Conservation (phyloP, 225 moss, liverwort and hornwort species). For the Bryum argenteum region DNA sequence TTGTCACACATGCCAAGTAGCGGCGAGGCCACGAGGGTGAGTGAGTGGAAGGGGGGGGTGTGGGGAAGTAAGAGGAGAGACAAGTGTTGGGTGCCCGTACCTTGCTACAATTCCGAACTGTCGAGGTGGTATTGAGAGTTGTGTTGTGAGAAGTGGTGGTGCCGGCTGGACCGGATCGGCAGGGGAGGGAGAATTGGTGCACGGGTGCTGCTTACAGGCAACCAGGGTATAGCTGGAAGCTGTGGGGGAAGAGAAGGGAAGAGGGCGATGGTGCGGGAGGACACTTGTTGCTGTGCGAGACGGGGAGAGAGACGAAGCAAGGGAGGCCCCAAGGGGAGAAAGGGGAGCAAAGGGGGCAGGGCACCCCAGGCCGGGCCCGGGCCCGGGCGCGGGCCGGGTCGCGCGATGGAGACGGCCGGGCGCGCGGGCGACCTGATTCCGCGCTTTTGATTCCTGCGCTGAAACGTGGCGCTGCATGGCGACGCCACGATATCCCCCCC, state of each 20-base stretch:
- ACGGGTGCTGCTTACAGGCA: conserved; percentile 18
- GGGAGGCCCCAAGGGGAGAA: background rate
- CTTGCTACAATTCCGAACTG: conserved; percentile 11
- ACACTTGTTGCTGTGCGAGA: conserved; percentile 49
- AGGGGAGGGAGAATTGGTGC: conserved; percentile 22
- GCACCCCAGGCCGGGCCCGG: background rate
- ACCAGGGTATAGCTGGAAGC: background rate
- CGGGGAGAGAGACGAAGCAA: conserved; percentile 16
- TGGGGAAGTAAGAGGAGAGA: background rate
- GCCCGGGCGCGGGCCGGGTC: background rate
- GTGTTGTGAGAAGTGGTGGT: background rate
- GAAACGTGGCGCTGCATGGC: conserved; percentile 42
- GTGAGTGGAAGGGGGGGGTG: background rate
- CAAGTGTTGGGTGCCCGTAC: conserved; percentile 24
- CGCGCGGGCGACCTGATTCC: background rate
- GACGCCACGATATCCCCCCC: conserved; percentile 25
- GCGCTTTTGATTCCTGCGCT: conserved; percentile 34
- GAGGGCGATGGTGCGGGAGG: background rate
- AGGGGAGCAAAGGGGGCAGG: too few relatives aligned
- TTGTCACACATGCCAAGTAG: conserved; percentile 29
- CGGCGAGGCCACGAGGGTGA: conserved; percentile 22
- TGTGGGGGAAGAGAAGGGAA: background rate
- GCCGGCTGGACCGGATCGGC: conserved; percentile 25
- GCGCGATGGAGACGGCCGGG: background rate
- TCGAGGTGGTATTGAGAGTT: background rate